phyloP scores from a whole-genome alignment of 768 basidiomycete species.

The Tulasnella sp. region DNA sequence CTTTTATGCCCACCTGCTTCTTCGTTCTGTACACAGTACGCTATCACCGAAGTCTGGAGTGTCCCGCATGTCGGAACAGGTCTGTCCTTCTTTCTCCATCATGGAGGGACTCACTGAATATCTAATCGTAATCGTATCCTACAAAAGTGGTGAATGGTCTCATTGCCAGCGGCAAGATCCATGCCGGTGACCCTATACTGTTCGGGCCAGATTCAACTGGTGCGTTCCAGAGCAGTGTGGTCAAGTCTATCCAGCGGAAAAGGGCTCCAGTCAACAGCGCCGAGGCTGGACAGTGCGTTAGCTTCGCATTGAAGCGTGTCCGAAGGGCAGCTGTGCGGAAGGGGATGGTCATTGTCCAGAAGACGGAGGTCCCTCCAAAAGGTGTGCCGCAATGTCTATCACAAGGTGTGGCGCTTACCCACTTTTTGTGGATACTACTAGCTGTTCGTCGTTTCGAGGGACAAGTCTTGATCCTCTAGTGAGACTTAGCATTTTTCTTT shows the following conservation, averaged over 20 bases:
- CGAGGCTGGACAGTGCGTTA: slow-evolving; percentile 94
- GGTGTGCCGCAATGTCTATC: slow-evolving; percentile 37
- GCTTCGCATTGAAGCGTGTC: slow-evolving; percentile 83
- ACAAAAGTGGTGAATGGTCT: slow-evolving; percentile 81
- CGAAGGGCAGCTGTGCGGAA: slow-evolving; percentile 72
- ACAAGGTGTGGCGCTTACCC: too few species aligned
- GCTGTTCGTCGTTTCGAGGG: slow-evolving; percentile 84
- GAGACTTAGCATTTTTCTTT: slow-evolving; percentile 27
- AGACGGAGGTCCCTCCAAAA: slow-evolving; percentile 64
- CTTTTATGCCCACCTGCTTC: background rate
- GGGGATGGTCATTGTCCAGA: slow-evolving; percentile 81
- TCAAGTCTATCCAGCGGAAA: slow-evolving; percentile 93
- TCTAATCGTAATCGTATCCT: too few species aligned
- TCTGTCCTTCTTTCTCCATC: background rate
- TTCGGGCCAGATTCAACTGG: slow-evolving; percentile 92
- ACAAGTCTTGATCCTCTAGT: slow-evolving; percentile 88
- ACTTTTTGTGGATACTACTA: slow-evolving; percentile 22
- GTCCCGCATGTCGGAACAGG: slow-evolving; percentile 18
- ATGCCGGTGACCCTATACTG: slow-evolving; percentile 69
- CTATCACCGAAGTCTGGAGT: slow-evolving; percentile 50
- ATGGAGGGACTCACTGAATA: too few species aligned
- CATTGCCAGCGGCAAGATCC: slow-evolving; percentile 60
- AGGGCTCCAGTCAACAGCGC: slow-evolving; percentile 69
- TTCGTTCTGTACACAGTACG: slow-evolving; percentile 40
- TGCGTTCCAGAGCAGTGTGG: slow-evolving; percentile 62